phyloP scores from a whole-genome alignment of 306 rosid species.

The Gastrolobium bilobum region DNA sequence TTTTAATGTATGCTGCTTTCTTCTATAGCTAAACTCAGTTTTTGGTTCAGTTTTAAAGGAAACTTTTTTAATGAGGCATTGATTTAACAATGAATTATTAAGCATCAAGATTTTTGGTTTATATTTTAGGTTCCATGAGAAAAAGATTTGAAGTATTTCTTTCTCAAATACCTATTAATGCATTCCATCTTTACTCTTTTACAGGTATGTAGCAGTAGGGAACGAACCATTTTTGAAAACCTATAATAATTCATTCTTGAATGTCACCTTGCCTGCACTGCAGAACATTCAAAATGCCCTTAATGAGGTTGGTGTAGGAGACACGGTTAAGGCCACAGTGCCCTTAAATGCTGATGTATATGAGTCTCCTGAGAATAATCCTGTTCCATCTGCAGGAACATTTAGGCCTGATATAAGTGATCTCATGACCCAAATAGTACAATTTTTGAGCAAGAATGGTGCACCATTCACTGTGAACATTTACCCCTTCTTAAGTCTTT shows the following conservation, averaged over 20 bases:
- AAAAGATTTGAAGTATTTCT: constrained; percentile 7
- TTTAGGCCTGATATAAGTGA: constrained; percentile 71
- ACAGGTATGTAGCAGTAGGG: constrained; percentile 96
- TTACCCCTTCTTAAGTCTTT: constrained; percentile 93
- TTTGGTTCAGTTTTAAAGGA: too few species aligned
- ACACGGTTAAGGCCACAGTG: constrained; percentile 83
- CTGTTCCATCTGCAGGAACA: constrained; percentile 86
- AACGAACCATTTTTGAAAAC: constrained; percentile 91
- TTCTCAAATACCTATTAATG: background rate
- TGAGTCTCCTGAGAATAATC: constrained; percentile 65
- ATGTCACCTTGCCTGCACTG: constrained; percentile 90
- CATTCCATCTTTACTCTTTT: constrained; percentile 11
- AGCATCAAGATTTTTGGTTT: background rate
- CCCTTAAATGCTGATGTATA: constrained; percentile 97
- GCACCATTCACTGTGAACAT: constrained; percentile 96
- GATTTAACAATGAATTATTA: too few species aligned
- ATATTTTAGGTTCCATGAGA: constrained; percentile 19
- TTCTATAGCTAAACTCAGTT: too few species aligned
- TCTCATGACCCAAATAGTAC: constrained; percentile 82
- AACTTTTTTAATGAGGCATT: too few species aligned
- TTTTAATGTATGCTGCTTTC: too few species aligned
- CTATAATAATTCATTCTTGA: constrained; percentile 82
- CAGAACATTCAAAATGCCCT: constrained; percentile 92
- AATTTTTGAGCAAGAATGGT: constrained; percentile 68
- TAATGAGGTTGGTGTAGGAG: constrained; percentile 78